These are phyloP conservation scores for Neofusicoccum laricinum DNA, from an alignment of 2,329 filamentous ascomycete species.

Conservation along the genomic window DNA sequence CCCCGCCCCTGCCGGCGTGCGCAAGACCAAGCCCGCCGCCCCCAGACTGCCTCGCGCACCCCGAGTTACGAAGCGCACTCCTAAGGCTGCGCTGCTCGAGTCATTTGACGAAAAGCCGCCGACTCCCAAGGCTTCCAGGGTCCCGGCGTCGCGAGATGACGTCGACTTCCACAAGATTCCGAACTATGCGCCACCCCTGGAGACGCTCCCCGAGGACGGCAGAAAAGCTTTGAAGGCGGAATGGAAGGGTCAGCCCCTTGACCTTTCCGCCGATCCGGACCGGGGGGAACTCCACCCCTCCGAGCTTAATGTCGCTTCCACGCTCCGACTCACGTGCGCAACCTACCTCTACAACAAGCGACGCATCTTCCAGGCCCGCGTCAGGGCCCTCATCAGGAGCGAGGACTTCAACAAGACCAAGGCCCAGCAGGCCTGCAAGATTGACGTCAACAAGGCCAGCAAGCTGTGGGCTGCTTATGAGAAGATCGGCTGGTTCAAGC, in stretches of 20 bases:
- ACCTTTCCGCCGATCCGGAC: slow-evolving; percentile 71
- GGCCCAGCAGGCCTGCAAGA: slow-evolving; percentile 94
- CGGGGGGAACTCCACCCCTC: slow-evolving; percentile 70
- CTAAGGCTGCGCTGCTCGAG: slow-evolving; percentile 28
- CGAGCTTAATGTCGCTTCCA: slow-evolving; percentile 73
- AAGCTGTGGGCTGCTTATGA: slow-evolving; percentile 90
- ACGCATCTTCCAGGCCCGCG: slow-evolving; percentile 77
- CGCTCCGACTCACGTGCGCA: slow-evolving; percentile 77
- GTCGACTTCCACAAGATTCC: slow-evolving; percentile 72
- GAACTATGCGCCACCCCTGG: slow-evolving; percentile 69
- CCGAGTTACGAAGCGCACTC: slow-evolving; percentile 34
- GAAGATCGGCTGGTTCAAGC: slow-evolving; percentile 77
- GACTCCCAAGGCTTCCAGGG: slow-evolving; percentile 46
- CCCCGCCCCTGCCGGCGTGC: slow-evolving; percentile 33
- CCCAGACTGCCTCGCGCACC: slow-evolving; percentile 31
- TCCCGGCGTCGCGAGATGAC: slow-evolving; percentile 79
- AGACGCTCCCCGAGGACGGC: slow-evolving; percentile 60
- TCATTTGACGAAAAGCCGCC: slow-evolving; percentile 39
- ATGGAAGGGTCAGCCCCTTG: slow-evolving; percentile 79
- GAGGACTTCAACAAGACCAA: slow-evolving; percentile 95
- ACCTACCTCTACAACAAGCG: slow-evolving; percentile 92
- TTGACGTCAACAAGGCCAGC: slow-evolving; percentile 96
- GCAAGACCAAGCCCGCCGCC: slow-evolving; percentile 34
- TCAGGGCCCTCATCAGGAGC: slow-evolving; percentile 62
- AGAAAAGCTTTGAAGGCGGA: slow-evolving; percentile 73